These are phyloP conservation scores for Trichomonascus vanleenenianus DNA, from an alignment of 805 yeast species.

Conservation along the genomic window DNA sequence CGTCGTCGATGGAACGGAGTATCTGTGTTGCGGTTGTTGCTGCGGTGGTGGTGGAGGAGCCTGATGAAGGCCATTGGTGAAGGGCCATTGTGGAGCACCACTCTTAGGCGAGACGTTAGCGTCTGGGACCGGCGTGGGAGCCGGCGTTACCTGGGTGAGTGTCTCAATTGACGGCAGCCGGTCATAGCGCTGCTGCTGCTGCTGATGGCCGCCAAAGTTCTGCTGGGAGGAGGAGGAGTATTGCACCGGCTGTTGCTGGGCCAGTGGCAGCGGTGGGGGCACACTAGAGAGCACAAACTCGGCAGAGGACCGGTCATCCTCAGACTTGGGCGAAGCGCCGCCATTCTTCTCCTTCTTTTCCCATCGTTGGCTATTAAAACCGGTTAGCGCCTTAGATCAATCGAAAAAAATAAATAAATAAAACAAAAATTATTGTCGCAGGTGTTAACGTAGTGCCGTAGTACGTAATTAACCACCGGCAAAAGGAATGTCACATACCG, in stretches of 20 bases:
- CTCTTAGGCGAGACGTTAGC: not conserved
- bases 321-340: too few species aligned
- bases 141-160: conserved; percentile 3
- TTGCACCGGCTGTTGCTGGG: conserved; percentile 1
- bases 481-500: conserved; percentile 29
- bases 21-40: conserved; percentile 1
- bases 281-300: too few species aligned
- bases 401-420: not conserved
- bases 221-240: not conserved
- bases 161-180: conserved; percentile 23
- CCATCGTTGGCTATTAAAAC: not conserved
- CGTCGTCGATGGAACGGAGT: not conserved
- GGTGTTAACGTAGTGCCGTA: too few species aligned
- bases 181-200: conserved; percentile 3
- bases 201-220: conserved; percentile 2
- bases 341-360: not conserved
- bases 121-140: conserved; percentile 1
- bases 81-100: not conserved
- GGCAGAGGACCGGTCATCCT: too few species aligned
- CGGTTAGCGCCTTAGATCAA: not conserved
- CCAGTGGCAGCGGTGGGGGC: not conserved
- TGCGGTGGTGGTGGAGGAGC: conserved; percentile 5
- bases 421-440: not conserved
- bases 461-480: too few species aligned
- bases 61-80: not conserved